Evolutionary conservation across 2,329 filamentous ascomycete genomes (phyloP).

Genomic region (Trichoderma semiorbis): DNA sequence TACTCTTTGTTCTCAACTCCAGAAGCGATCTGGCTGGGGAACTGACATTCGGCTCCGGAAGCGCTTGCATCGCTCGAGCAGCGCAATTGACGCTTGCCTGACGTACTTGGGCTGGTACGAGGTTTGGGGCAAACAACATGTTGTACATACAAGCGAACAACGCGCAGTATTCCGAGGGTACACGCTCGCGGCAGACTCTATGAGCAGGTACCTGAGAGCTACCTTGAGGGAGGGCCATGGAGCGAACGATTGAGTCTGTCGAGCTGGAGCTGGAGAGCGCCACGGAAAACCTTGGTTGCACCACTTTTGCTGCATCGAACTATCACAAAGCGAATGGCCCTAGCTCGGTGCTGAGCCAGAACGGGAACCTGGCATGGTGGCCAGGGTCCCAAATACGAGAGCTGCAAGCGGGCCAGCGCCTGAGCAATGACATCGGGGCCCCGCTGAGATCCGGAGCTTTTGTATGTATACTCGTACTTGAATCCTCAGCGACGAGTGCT

Average conservation of each 20-base stretch:
- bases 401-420: conserved; percentile 12
- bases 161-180: not conserved
- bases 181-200: not conserved
- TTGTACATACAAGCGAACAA: not conserved
- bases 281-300: conserved; percentile 11
- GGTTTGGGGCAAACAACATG: not conserved
- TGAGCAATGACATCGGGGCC: conserved; percentile 1
- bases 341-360: not conserved
- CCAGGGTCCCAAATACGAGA: conserved; percentile 13
- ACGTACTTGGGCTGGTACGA: conserved; percentile 13
- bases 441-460: not conserved
- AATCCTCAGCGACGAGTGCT: not conserved
- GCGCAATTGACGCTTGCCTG: conserved; percentile 18
- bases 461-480: not conserved
- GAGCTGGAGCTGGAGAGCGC: conserved; percentile 5
- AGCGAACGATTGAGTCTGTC: not conserved
- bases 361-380: not conserved
- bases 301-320: not conserved
- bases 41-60: conserved; percentile 7
- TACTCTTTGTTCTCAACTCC: not conserved
- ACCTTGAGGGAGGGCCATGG: not conserved
- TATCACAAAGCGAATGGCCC: not conserved
- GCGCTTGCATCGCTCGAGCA: conserved; percentile 11
- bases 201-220: not conserved
- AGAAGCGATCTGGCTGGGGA: conserved; percentile 3